A percentile compares a stretch with the other conserved stretches of the same genome.
Evolutionary conservation across 2,329 filamentous ascomycete species (phyloP).

Genomic region (Tolypocladium album): DNA sequence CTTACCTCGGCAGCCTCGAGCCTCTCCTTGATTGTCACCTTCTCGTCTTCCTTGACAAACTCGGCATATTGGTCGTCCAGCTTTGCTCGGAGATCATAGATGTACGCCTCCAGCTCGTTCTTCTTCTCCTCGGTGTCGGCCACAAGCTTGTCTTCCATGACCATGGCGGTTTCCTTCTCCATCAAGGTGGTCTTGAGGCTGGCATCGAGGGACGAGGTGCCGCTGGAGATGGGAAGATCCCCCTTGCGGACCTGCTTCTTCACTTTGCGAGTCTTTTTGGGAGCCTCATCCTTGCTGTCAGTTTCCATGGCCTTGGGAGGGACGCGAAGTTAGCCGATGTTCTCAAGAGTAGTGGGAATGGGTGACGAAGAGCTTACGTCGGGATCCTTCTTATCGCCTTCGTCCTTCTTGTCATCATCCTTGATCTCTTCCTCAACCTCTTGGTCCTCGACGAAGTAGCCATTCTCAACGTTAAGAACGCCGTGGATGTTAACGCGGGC

Average conservation of each 20-base stretch:
- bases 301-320: slow-evolving; percentile 68
- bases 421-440: slow-evolving; percentile 91
- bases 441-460: slow-evolving; percentile 96
- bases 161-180: slow-evolving; percentile 84
- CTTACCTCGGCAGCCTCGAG: slow-evolving; percentile 79
- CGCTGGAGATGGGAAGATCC: slow-evolving; percentile 77
- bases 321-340: slow-evolving; percentile 13
- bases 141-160: slow-evolving; percentile 97
- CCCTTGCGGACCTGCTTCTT: slow-evolving; percentile 99
- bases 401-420: slow-evolving; percentile 63
- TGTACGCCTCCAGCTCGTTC: slow-evolving; percentile 97
- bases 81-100: slow-evolving; percentile 95
- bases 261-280: slow-evolving; percentile 90
- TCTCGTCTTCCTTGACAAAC: slow-evolving; percentile 86
- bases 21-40: slow-evolving; percentile 73
- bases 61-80: slow-evolving; percentile 85
- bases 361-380: slow-evolving; percentile 50
- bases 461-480: slow-evolving; percentile 89
- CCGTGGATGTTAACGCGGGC: slow-evolving; percentile 94
- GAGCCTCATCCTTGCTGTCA: slow-evolving; percentile 55
- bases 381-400: slow-evolving; percentile 52
- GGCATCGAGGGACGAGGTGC: slow-evolving; percentile 69
- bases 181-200: slow-evolving; percentile 52
- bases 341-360: not conserved
- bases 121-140: slow-evolving; percentile 98